phyloP scores from a whole-genome alignment of 179 eudicot genomes.

The Patellifolia procumbens region DNA sequence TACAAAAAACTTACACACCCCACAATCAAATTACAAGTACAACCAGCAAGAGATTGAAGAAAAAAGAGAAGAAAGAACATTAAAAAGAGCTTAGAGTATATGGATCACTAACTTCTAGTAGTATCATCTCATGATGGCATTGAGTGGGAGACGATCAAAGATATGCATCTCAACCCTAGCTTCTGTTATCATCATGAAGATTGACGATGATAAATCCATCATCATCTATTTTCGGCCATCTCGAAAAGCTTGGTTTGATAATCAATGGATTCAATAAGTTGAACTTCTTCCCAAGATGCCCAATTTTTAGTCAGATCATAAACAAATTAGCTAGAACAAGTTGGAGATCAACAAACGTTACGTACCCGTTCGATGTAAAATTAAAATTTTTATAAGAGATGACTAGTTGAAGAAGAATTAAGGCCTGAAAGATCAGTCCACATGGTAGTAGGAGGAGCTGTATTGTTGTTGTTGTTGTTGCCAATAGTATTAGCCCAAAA shows the following conservation, averaged over 20 bases:
- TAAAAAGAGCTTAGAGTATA: conserved; percentile 34
- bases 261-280: background rate
- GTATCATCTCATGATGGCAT: conserved; percentile 28
- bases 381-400: conserved; percentile 28
- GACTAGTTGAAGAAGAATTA: conserved; percentile 44
- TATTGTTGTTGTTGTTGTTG: conserved; percentile 6
- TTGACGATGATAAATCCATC: background rate
- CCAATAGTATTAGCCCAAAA: conserved; percentile 39
- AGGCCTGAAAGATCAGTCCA: conserved; percentile 55
- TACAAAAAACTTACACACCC: conserved; percentile 35
- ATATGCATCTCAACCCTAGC: conserved; percentile 33
- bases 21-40: conserved; percentile 38
- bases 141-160: conserved; percentile 14
- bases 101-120: conserved; percentile 36
- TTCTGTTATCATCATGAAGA: background rate
- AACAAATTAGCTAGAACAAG: background rate
- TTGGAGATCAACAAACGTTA: background rate
- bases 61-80: conserved; percentile 8
- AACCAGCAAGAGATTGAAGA: conserved; percentile 5
- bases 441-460: conserved; percentile 17
- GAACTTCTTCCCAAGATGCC: conserved; percentile 9
- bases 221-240: background rate
- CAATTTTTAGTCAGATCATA: conserved; percentile 15
- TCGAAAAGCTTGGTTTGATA: conserved; percentile 8
- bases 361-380: background rate